Evolutionary conservation across 768 basidiomycete species (phyloP), one percentile per base, ranked within the genome.

Genomic region (Hygrocybe coccinea): DNA sequence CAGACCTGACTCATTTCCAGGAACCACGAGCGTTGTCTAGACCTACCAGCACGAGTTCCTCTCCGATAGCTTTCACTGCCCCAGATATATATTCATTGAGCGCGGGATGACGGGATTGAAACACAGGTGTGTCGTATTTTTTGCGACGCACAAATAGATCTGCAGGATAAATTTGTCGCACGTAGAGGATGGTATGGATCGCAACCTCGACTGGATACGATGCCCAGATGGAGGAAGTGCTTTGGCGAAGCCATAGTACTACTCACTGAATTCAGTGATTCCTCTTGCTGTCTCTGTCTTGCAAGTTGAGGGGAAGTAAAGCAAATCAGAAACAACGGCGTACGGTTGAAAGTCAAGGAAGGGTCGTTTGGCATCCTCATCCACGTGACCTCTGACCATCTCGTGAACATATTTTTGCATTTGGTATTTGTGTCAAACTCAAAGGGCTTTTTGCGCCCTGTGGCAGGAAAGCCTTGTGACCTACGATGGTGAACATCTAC

Each of bases 121-220:
- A 97, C 9, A 95, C 91, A 0, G 91, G 89, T 0, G 87, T 87
- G 57, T 91, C 85, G 68, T 94, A 97, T 67, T 93, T 94, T 73
- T 88, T 89, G 55, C 90, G 79, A 39, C 92, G 80, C 37, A 88
- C 78, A 67, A 98, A 98, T 17, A 97, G 77, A 54, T 90, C 89
- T 41, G 86, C 76, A 0, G 95, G 95, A 64, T 97, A 98, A 49
- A 98, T 78, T 61, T 89, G 87, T 17, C 95, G 86, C 25, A 93
- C 83, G 64, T 91, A 97, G 5, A 98, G 80, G 58, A 98, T 91
- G 3, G 86, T 86, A 65, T 97, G 95, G 57, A 97, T 86, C 9
- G 91, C 90, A 29, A 95, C 89, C 66, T 98, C 95, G 62, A 98
- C 95, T 98, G 8, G 45, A 25, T 14, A n/a, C 21, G 55, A 29